Conservation (phyloP, 768 basidiomycete species). For the Baorangia bicolor region DNA sequence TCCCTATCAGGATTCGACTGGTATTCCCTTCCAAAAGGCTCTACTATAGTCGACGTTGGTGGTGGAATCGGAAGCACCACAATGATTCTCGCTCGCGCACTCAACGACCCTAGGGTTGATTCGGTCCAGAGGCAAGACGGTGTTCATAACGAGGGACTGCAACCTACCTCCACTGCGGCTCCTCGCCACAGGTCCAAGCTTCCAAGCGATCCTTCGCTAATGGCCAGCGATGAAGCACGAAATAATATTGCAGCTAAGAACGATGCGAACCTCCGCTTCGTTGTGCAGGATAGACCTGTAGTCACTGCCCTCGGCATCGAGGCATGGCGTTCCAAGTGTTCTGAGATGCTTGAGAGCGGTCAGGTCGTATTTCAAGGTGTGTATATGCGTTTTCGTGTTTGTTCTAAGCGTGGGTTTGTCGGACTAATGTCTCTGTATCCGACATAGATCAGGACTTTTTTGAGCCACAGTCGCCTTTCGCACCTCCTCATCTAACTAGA, state of each 20-base stretch:
- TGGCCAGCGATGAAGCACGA: not conserved
- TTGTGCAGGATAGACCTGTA: conserved; percentile 61
- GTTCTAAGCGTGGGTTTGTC: not conserved
- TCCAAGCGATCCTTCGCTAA: not conserved
- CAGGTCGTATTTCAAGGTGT: conserved; percentile 53
- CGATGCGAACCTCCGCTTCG: conserved; percentile 39
- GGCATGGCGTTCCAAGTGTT: conserved; percentile 61
- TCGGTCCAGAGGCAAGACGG: conserved; percentile 1
- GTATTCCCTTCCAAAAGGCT: conserved; percentile 46
- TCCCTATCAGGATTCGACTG: conserved; percentile 55
- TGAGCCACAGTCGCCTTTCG: conserved; percentile 49
- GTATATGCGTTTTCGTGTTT: not conserved
- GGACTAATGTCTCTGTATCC: not conserved
- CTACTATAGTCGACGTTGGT: conserved; percentile 64
- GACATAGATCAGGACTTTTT: conserved; percentile 72
- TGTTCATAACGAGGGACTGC: not conserved
- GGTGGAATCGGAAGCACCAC: conserved; percentile 63
- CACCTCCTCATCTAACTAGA: conserved; percentile 27
- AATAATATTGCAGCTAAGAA: conserved; percentile 14
- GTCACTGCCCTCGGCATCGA: conserved; percentile 53
- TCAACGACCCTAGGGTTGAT: conserved; percentile 19
- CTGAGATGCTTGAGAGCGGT: conserved; percentile 54
- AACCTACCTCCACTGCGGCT: not conserved
- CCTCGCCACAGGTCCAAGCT: not conserved
- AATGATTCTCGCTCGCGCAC: conserved; percentile 42